Base-by-base conservation (phyloP, 106 monocot genomes). In the Allium fistulosum region DNA sequence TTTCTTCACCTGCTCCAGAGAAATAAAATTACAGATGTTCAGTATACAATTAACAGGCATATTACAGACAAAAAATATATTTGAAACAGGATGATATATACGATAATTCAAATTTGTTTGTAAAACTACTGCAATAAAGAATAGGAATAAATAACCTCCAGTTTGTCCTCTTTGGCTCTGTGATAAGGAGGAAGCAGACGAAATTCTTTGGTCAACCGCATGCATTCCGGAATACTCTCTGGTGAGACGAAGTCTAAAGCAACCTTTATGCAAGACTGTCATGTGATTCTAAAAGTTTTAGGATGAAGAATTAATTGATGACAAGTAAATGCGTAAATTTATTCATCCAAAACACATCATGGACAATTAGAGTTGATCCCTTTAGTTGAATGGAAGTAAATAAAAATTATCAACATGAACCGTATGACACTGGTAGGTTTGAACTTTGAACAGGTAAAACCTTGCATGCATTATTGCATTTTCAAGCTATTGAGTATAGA, bases 231-330 rank as follows among this genome's bases (percentile, higher is more conserved):
- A 37, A 95, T 64, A 74, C 88, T 95, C 68, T 95, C 94, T 17
- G 94, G 94, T 7, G 94, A 90, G 17, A 95, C 94, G 49, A 95
- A 95, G 74, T 91, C 95, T 1, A 91, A 17, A 11, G 91, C 95
- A 59, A 95, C 95, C 73, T 95, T 91, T 27, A 86, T 88, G 72
- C 95, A 95, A 2, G 95, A 95, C 95, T 95, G 81, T 57, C 49
- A 7, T 45, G 26, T 10, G 52, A 26, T 46, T 37, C 52, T n/a
- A 11, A 16, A 71, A 63, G 22, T 15, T 11, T 63, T 16, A 49
- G 53, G 15, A 17, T 64, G 0, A 17, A 16, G 48, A 49, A 6
- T 48, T 17, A 26, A 16, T 47, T 22, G 14, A 8, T 61, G 17
- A 61, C 11, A 61, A 9, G 3, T 61, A 7, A 61, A 61, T 10